A percentile compares a stretch with the other conserved stretches of the same genome.
phyloP scores from a whole-genome alignment of 805 yeast genomes.

The Hanseniaspora taiwanica region DNA sequence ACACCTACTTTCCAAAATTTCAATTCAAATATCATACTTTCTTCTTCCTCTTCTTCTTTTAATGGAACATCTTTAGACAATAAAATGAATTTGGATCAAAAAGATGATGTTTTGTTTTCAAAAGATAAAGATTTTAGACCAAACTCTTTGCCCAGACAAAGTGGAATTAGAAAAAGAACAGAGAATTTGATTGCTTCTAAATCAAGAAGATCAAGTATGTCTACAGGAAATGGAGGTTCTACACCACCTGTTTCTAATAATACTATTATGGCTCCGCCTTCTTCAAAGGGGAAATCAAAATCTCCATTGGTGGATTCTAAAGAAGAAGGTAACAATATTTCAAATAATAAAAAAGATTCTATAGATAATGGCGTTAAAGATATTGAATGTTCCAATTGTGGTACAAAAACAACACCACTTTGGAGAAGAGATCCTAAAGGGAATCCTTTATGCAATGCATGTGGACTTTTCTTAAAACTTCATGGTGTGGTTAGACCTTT shows the following conservation, averaged over 20 bases:
- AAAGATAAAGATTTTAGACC: background rate
- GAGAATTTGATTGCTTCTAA: background rate
- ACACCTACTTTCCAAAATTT: background rate
- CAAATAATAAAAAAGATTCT: background rate
- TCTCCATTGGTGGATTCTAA: background rate
- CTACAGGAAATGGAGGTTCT: background rate
- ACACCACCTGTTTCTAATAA: background rate
- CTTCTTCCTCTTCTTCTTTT: no score
- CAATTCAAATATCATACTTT: background rate
- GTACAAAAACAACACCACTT: slow-evolving; percentile 78
- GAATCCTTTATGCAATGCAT: slow-evolving; percentile 85
- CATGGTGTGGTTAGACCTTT: slow-evolving; percentile 91
- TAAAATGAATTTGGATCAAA: no score
- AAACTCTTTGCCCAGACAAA: background rate
- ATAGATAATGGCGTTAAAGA: slow-evolving; percentile 5
- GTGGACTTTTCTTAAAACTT: slow-evolving; percentile 79
- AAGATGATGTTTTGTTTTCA: no score
- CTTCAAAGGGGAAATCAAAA: background rate
- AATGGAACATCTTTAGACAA: no score
- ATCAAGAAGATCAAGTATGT: background rate
- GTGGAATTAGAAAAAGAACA: background rate
- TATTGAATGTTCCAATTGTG: slow-evolving; percentile 69
- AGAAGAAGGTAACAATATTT: background rate
- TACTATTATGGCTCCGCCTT: background rate
- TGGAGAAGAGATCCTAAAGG: slow-evolving; percentile 92